Conservation (phyloP, 805 yeast genomes). For the Teunomyces stri region DNA sequence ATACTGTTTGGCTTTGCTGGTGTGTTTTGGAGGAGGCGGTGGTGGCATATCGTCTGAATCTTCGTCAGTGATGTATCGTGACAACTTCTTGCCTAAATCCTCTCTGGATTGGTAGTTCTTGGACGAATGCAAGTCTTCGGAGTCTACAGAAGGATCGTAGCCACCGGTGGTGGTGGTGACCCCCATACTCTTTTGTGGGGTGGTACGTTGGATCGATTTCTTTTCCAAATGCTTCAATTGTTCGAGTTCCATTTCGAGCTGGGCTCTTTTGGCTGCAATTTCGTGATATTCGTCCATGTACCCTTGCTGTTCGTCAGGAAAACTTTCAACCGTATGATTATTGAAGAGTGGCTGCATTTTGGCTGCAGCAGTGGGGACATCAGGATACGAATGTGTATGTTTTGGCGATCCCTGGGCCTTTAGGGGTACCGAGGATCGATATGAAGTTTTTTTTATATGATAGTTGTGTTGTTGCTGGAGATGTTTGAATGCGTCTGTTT, state of each 20-base stretch:
- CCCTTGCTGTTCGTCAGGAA: constrained; percentile 22
- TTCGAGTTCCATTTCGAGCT: constrained; percentile 38
- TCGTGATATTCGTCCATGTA: constrained; percentile 23
- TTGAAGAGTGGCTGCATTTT: constrained; percentile 13
- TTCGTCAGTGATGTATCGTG: constrained; percentile 14
- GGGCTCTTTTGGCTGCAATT: constrained; percentile 33
- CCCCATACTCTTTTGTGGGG: neutral
- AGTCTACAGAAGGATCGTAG: constrained; percentile 22
- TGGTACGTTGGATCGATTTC: neutral
- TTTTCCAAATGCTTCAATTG: constrained; percentile 31
- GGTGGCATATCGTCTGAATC: constrained; percentile 18
- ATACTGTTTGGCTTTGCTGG: constrained; percentile 12
- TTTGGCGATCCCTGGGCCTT: neutral
- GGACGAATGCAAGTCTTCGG: constrained; percentile 36
- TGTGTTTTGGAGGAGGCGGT: constrained; percentile 37
- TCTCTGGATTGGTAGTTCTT: constrained; percentile 31
- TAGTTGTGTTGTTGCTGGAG: constrained; percentile 32
- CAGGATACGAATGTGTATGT: constrained; percentile 18
- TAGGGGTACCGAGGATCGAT: neutral
- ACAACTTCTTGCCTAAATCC: constrained; percentile 33
- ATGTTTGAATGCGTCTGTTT: constrained; percentile 27
- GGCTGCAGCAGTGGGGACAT: constrained; percentile 10
- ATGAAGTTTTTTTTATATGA: constrained; percentile 19
- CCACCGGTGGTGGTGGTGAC: neutral
- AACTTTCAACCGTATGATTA: constrained; percentile 25